Evolutionary conservation across 176 grass and related monocot genomes (phyloP), one percentile per base, ranked within the genome.

Genomic region (Oryza rufipogon): DNA sequence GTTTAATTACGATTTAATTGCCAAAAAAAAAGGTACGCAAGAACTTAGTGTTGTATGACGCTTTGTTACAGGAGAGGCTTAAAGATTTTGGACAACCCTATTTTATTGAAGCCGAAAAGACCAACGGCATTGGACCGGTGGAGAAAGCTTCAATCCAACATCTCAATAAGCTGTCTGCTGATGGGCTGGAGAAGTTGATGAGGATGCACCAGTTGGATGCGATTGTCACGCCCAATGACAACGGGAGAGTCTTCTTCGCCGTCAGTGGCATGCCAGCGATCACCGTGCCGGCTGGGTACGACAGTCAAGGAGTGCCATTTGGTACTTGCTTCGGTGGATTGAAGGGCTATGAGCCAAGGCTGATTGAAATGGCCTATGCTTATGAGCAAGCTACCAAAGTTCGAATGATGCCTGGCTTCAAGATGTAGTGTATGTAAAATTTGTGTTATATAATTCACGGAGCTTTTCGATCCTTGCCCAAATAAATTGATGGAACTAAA

Each of bases 331-430:
- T 92, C 15, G 88, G 86, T 0, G 90, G 93, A 0, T 39, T 95
- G 6, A 86, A 87, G 26, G 90, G 93, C 0, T 91, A 85, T 11
- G 86, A 95, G 71, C 88, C 34, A 36, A 36, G 34, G 34, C 54
- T 95, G 22, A 92, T 92, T 20, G 86, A 95, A 80, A 92, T 92
- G 10, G 86, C 83, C 8, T 92, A 89, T 87, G 85, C 68, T 3
- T 92, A 91, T 38, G 93, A 92, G 69, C 88, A 90, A 45, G 86
- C 73, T 16, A 36, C 38, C 38, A 39, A 39, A 39, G 38, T 39
- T 39, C 38, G 36, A 39, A 39, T 5, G 38, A 39, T 7, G 38
- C 38, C 38, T 39, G 38, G 38, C 38, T 39, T 39, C 38, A 39
- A 39, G 38, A 39, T 36, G 0, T 36, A 36, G 34, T 36, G 34